Evolutionary conservation across 371 early-diverging fungal genomes (phyloP).

Genomic region (Fennellomyces sp.): DNA sequence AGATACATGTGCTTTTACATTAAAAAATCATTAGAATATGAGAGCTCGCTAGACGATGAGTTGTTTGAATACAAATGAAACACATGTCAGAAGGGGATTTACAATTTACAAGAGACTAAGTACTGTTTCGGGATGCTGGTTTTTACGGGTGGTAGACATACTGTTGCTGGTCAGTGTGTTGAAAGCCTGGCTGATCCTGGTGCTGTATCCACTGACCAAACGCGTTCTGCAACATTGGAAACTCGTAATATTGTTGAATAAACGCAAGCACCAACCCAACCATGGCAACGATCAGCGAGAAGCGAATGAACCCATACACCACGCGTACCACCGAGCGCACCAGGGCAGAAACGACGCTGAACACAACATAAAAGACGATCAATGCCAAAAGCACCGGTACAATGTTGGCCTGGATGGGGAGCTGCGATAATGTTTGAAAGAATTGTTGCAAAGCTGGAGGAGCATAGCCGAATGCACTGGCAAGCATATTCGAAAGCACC

Average conservation of each 20-base stretch:
- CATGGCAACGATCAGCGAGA: conserved; percentile 32
- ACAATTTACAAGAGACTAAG: background rate
- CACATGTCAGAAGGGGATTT: background rate
- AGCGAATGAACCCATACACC: conserved; percentile 41
- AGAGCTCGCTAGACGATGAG: conserved; percentile 11
- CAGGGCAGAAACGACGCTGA: conserved; percentile 24
- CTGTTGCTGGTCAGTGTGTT: conserved; percentile 5
- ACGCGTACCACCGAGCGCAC: conserved; percentile 34
- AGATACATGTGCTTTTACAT: conserved; percentile 94
- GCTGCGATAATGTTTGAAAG: conserved; percentile 19
- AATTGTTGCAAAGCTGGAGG: conserved; percentile 31
- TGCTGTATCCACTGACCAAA: background rate
- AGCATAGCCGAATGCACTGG: conserved; percentile 14
- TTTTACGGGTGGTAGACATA: background rate
- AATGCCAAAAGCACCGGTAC: conserved; percentile 33
- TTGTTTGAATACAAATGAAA: conserved; percentile 11
- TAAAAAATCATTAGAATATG: conserved; percentile 68
- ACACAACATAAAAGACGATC: conserved; percentile 33
- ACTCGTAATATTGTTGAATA: conserved; percentile 22
- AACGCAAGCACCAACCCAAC: conserved; percentile 19
- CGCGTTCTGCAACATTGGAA: conserved; percentile 4
- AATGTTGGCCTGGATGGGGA: conserved; percentile 39
- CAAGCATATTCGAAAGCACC: conserved; percentile 6
- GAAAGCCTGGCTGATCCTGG: background rate
- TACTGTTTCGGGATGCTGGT: background rate